phyloP scores from a whole-genome alignment of 73 alveolate genomes.

The Tetrahymena malaccensis region DNA sequence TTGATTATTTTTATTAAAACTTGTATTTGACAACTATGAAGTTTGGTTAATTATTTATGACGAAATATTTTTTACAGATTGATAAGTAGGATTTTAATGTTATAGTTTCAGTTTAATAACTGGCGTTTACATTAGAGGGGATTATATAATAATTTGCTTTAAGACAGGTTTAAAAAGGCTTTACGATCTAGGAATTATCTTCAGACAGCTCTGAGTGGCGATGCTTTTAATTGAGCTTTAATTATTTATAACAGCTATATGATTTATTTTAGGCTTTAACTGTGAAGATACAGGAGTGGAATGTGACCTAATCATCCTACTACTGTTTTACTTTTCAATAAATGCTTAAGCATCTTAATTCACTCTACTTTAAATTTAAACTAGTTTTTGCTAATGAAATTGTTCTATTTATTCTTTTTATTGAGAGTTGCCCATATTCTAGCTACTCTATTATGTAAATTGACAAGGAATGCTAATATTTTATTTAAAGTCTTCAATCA shows the following conservation, averaged over 20 bases:
- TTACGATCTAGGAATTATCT: background rate
- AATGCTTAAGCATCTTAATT: background rate
- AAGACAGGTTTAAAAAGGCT: background rate
- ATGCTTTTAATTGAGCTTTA: background rate
- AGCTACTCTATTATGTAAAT: background rate
- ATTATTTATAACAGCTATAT: background rate
- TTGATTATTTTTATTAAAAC: background rate
- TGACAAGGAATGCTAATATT: background rate
- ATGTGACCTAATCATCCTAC: background rate
- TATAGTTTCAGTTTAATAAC: background rate
- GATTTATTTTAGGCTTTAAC: background rate
- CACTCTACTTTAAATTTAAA: background rate
- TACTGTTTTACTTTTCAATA: background rate
- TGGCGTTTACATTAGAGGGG: background rate
- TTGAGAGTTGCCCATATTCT: background rate
- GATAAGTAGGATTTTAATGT: background rate
- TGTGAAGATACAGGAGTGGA: background rate
- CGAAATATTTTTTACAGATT: background rate
- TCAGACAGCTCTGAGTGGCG: background rate
- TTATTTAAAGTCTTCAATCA: background rate
- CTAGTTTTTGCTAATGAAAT: background rate
- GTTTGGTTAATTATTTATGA: background rate
- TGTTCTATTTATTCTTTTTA: background rate
- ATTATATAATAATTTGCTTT: background rate
- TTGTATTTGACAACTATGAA: background rate